These are phyloP conservation scores for Akanthomyces uredinophilus DNA, from an alignment of 2,329 filamentous ascomycete genomes.

Conservation along the genomic window DNA sequence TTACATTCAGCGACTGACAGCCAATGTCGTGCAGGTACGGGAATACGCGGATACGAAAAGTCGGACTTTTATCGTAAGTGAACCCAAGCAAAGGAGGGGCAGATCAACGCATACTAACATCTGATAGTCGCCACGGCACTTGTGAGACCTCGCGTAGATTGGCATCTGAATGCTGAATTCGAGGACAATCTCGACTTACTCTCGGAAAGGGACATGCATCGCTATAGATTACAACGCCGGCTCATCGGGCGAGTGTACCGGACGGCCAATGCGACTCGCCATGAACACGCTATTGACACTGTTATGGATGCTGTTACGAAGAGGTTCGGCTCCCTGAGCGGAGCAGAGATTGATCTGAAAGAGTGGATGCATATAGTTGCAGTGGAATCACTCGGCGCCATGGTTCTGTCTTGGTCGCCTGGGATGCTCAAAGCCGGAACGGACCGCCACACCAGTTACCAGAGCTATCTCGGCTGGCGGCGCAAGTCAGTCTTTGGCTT, in stretches of 20 bases:
- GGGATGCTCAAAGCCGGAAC: slow-evolving; percentile 39
- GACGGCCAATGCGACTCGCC: slow-evolving; percentile 36
- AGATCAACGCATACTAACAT: neutral
- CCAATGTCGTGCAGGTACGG: slow-evolving; percentile 30
- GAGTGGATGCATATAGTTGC: slow-evolving; percentile 54
- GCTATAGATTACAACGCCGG: slow-evolving; percentile 45
- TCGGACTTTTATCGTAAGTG: slow-evolving; percentile 47
- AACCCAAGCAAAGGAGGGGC: neutral
- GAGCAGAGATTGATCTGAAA: slow-evolving; percentile 41
- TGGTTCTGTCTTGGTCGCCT: slow-evolving; percentile 49
- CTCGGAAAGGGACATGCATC: slow-evolving; percentile 41
- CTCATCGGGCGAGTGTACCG: slow-evolving; percentile 46
- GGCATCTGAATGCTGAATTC: slow-evolving; percentile 30
- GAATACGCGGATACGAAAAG: slow-evolving; percentile 43
- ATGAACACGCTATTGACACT: slow-evolving; percentile 36
- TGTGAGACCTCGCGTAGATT: slow-evolving; percentile 38
- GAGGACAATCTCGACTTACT: slow-evolving; percentile 46
- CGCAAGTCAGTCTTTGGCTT: slow-evolving; percentile 48
- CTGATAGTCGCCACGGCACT: slow-evolving; percentile 40
- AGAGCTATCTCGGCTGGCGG: slow-evolving; percentile 47
- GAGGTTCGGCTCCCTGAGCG: slow-evolving; percentile 32
- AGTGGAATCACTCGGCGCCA: slow-evolving; percentile 46
- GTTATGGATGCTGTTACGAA: slow-evolving; percentile 33
- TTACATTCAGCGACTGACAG: neutral
- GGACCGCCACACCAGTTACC: slow-evolving; percentile 42